A percentile compares a stretch with the other conserved stretches of the same genome.
phyloP scores from a whole-genome alignment of 208 protist species.

The Trypanosoma melophagium region DNA sequence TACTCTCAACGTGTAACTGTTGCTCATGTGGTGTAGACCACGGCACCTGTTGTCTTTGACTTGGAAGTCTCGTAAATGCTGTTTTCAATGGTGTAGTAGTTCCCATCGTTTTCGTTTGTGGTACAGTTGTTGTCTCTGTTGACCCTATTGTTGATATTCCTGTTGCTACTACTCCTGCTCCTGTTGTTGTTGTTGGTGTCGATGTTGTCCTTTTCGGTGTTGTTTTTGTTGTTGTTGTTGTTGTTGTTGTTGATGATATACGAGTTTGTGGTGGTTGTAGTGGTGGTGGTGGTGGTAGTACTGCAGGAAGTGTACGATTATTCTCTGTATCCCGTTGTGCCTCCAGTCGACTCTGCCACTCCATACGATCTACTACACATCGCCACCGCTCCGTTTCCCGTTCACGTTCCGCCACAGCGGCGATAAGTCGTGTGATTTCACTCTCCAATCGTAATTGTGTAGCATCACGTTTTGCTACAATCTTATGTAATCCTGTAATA shows the following conservation, averaged over 20 bases:
- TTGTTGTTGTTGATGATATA: neutral
- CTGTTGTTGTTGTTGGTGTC: neutral
- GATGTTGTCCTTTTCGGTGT: neutral
- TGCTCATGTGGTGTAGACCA: neutral
- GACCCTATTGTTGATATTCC: neutral
- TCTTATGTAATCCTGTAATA: constrained; percentile 28
- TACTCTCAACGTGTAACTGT: constrained; percentile 18
- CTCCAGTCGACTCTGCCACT: constrained; percentile 30
- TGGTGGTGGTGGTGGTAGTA: constrained; percentile 8
- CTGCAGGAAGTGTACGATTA: constrained; percentile 2
- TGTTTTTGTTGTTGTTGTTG: neutral
- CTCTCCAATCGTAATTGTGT: constrained; percentile 34
- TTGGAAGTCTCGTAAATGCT: too few species aligned
- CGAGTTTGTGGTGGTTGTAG: neutral
- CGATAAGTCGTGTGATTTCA: constrained; percentile 25
- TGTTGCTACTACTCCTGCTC: neutral
- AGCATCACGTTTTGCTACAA: constrained; percentile 18
- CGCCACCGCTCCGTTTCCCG: constrained; percentile 54
- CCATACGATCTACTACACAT: constrained; percentile 39
- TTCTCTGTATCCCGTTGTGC: neutral
- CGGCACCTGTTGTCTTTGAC: too few species aligned
- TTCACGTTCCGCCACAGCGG: constrained; percentile 38
- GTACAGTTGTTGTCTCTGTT: neutral
- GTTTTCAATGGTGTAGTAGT: too few species aligned
- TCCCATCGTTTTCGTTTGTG: too few species aligned